A percentile compares a stretch with the other conserved stretches of the same genome.
Evolutionary conservation across 306 rosid species (phyloP).

Genomic region (Vigna angularis): DNA sequence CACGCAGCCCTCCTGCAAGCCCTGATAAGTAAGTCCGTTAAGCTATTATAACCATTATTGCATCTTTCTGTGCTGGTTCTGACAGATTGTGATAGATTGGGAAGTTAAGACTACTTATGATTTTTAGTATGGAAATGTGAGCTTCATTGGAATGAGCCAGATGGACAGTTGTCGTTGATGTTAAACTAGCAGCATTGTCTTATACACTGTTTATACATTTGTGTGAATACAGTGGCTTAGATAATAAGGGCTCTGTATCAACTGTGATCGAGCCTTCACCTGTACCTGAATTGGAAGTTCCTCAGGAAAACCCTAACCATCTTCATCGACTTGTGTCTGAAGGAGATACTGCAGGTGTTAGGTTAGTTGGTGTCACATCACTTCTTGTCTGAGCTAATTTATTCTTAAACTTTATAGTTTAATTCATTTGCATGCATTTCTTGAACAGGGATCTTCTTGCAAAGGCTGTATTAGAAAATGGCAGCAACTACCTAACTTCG

Average conservation of each 20-base stretch:
- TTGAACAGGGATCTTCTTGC: conserved; percentile 78
- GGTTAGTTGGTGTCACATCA: conserved; percentile 60
- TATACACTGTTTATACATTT: conserved; percentile 38
- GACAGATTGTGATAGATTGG: conserved; percentile 28
- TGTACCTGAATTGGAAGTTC: conserved; percentile 64
- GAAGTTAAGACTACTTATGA: conserved; percentile 28
- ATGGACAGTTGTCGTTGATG: conserved; percentile 30
- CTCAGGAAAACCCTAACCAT: conserved; percentile 62
- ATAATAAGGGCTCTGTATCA: conserved; percentile 66
- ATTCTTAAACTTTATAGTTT: conserved; percentile 31
- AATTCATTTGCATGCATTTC: conserved; percentile 42
- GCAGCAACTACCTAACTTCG: conserved; percentile 60
- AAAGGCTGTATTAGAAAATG: conserved; percentile 72
- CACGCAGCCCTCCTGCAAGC: conserved; percentile 92
- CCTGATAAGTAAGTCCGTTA: conserved; percentile 84
- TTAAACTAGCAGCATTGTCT: conserved; percentile 24
- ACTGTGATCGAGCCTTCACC: conserved; percentile 68
- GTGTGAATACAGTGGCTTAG: conserved; percentile 68
- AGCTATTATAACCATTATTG: conserved; percentile 39
- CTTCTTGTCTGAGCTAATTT: conserved; percentile 38
- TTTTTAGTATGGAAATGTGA: conserved; percentile 36
- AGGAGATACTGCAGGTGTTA: conserved; percentile 84
- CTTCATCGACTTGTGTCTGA: conserved; percentile 88
- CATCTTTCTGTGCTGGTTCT: conserved; percentile 39
- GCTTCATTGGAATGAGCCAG: conserved; percentile 36